These are phyloP conservation scores for Arthrobotrys conoides DNA, from an alignment of 2,329 filamentous ascomycete species.

Conservation along the genomic window DNA sequence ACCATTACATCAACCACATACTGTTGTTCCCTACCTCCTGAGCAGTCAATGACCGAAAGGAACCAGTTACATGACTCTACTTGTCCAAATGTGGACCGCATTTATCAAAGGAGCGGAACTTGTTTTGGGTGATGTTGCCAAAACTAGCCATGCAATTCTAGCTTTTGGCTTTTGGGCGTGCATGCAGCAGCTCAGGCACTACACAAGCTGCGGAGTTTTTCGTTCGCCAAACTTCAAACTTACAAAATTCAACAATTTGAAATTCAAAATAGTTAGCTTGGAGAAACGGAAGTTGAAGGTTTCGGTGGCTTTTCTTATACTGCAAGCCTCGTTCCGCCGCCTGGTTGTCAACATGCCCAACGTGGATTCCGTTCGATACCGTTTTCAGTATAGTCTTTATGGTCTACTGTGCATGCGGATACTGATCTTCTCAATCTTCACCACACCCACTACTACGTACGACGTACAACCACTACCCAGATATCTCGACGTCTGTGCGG, in stretches of 20 bases:
- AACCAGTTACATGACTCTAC: conserved; percentile 33
- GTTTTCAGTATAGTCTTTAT: conserved; percentile 23
- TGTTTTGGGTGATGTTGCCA: conserved; percentile 16
- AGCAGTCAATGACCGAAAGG: conserved; percentile 18
- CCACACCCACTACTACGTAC: too few species aligned
- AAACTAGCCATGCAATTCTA: background rate
- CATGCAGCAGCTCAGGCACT: conserved; percentile 28
- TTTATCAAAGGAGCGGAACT: background rate
- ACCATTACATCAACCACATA: conserved; percentile 20
- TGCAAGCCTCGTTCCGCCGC: conserved; percentile 54
- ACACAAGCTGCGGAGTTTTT: conserved; percentile 17
- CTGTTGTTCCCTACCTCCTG: conserved; percentile 9
- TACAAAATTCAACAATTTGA: too few species aligned
- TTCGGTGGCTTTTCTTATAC: conserved; percentile 37
- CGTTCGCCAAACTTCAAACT: conserved; percentile 29
- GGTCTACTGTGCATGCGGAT: background rate
- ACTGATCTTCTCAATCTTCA: conserved; percentile 1
- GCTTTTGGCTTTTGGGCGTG: conserved; percentile 1
- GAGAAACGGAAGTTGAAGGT: conserved; percentile 22
- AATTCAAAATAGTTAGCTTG: conserved; percentile 8
- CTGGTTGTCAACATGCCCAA: conserved; percentile 36
- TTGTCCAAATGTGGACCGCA: conserved; percentile 1
- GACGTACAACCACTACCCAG: background rate
- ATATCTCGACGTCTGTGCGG: background rate
- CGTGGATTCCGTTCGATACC: conserved; percentile 35